A percentile compares a stretch with the other conserved stretches of the same genome.
Evolutionary conservation across 2,329 filamentous ascomycete species (phyloP).

Genomic region (Colletotrichum lupini): DNA sequence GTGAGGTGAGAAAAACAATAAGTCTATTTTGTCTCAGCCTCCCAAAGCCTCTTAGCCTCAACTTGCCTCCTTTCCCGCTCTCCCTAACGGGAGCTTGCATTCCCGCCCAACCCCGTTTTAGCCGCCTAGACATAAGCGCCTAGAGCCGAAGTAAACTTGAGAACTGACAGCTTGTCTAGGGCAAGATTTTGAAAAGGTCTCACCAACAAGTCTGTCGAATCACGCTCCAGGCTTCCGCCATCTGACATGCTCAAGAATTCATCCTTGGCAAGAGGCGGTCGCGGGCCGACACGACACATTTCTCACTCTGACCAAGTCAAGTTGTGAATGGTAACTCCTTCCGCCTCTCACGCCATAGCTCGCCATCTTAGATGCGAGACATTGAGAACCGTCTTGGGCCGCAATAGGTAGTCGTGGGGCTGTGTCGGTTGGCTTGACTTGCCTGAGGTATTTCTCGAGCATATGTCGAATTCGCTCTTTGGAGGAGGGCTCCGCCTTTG

Average conservation of each 20-base stretch:
- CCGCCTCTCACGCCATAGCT: constrained; percentile 10
- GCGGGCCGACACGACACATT: background rate
- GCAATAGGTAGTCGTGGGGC: constrained; percentile 17
- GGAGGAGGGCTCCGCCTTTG: background rate
- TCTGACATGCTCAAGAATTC: constrained; percentile 11
- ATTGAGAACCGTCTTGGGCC: background rate
- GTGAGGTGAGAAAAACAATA: background rate
- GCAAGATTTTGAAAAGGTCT: background rate
- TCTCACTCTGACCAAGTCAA: background rate
- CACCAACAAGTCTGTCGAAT: background rate
- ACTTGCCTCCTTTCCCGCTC: constrained; percentile 20
- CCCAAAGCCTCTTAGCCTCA: constrained; percentile 1
- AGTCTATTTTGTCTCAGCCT: constrained; percentile 26
- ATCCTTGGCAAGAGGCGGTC: constrained; percentile 6
- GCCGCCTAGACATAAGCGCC: background rate
- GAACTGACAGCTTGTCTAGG: background rate
- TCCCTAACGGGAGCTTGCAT: constrained; percentile 9
- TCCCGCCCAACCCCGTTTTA: background rate
- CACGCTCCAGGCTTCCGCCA: background rate
- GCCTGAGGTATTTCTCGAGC: background rate
- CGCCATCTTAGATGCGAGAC: constrained; percentile 18
- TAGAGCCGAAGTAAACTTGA: constrained; percentile 2
- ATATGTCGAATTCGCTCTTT: constrained; percentile 1
- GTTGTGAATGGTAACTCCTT: background rate
- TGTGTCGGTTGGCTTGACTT: background rate